Base-by-base conservation (phyloP, 2,329 filamentous ascomycete genomes). In the Ophiocordyceps camponoti-floridani region DNA sequence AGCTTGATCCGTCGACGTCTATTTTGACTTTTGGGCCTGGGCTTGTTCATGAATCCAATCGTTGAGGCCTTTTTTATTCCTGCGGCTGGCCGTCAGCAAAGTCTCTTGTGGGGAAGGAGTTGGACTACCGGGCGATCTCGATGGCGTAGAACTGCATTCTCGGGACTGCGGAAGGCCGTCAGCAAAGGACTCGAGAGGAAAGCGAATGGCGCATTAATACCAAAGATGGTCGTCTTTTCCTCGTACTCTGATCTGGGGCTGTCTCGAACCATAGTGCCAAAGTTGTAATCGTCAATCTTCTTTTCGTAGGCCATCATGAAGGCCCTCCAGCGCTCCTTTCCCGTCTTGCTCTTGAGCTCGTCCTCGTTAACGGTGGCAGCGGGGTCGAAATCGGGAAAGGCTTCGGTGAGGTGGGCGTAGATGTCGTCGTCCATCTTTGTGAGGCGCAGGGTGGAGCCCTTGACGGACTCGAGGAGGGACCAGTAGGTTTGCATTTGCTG, bases 401-500 rank as follows among this genome's bases (percentile, higher is more conserved):
- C 84, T 51, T 72, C 70, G 63, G 79, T 79, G 55, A 98, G 83
- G 64, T 95, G 86, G 52, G 84, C 82, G 64, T 84, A 79, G 63
- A 98, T 98, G 41, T 95, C 87, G 60, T 96, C 82, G 66, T 98
- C 91, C 56, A 93, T 75, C 68, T 89, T 91, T 49, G 91, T 98
- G 50, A 98, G 76, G 49, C 86, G 84, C 48, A 98, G 72, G 50
- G 79, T 69, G n/a, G 87, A 94, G 53, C 89, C 91, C 54, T 77
- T 84, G 53, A 94, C 77, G 60, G 82, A 86, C 64, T 95, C 83
- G 55, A 98, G 83, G 58, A 98, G 89, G 44, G 80, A 72, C 89
- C 89, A 98, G 73, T 98, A 96, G 43, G 89, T 95, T 58, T 85
- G 77, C 74, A 98, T 85, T 64, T 98, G 91, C 64, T 94, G 84